Percentiles rank a stretch among this genome's conserved stretches.
phyloP scores from a whole-genome alignment of 2,329 filamentous ascomycete genomes.

The Ophiostoma ips region DNA sequence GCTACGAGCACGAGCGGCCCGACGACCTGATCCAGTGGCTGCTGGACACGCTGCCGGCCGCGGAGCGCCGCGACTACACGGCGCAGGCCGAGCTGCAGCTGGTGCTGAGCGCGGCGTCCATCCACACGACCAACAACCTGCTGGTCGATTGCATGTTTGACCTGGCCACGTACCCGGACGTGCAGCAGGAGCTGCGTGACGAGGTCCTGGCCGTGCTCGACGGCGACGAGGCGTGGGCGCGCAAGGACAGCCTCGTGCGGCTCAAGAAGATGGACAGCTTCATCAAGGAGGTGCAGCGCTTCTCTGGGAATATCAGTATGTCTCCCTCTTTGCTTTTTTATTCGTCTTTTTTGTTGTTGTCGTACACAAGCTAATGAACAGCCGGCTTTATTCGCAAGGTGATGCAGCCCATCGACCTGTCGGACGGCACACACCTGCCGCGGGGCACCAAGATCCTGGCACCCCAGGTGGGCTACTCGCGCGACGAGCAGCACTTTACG shows the following conservation, averaged over 20 bases:
- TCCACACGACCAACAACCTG: conserved; percentile 31
- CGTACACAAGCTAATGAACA: conserved; percentile 10
- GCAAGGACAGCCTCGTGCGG: conserved; percentile 29
- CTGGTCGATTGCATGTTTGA: conserved; percentile 37
- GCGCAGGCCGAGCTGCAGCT: conserved; percentile 30
- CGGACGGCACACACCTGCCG: conserved; percentile 30
- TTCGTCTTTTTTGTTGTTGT: neutral
- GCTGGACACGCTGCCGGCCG: conserved; percentile 25
- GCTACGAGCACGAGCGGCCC: conserved; percentile 20
- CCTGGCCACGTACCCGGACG: conserved; percentile 32
- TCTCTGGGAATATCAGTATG: conserved; percentile 30
- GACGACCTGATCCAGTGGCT: conserved; percentile 34
- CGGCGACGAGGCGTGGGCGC: conserved; percentile 27
- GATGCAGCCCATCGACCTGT: conserved; percentile 29
- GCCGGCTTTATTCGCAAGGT: conserved; percentile 33
- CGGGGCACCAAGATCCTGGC: conserved; percentile 29
- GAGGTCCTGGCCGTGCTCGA: conserved; percentile 31
- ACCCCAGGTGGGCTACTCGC: conserved; percentile 27
- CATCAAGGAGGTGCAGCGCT: conserved; percentile 30
- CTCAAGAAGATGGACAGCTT: conserved; percentile 35
- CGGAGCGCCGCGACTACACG: conserved; percentile 24
- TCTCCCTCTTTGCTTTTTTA: neutral
- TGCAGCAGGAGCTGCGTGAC: conserved; percentile 32
- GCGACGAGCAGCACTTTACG: conserved; percentile 26
- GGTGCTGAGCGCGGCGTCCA: conserved; percentile 29